Evolutionary conservation across 2,329 filamentous ascomycete species (phyloP).

Genomic region (Verticillium longisporum): DNA sequence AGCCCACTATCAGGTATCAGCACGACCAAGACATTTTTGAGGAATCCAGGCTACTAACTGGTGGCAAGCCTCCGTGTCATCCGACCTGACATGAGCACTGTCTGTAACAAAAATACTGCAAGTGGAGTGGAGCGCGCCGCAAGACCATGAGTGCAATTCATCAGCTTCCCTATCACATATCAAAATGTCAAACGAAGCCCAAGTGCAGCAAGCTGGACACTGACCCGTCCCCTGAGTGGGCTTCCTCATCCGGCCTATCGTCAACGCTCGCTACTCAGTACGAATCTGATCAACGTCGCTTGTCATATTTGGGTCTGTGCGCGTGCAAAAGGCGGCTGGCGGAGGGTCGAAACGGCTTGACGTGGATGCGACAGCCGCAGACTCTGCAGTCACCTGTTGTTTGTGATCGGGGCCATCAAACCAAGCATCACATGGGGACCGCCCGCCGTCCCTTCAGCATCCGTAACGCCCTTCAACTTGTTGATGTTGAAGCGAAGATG

Average conservation of each 20-base stretch:
- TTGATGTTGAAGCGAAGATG: not conserved
- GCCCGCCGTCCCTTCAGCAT: not conserved
- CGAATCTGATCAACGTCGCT: not conserved
- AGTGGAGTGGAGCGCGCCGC: not conserved
- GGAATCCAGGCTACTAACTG: not conserved
- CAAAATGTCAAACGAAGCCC: not conserved
- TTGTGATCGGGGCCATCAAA: not conserved
- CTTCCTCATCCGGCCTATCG: not conserved
- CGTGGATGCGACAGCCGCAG: not conserved
- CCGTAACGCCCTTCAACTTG: not conserved
- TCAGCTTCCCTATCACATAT: not conserved
- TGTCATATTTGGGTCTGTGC: constrained; percentile 7
- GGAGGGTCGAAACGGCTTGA: not conserved
- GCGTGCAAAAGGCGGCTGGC: not conserved
- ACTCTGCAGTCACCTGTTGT: not conserved
- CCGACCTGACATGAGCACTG: not conserved
- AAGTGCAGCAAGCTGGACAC: not conserved
- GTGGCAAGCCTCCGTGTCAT: not conserved
- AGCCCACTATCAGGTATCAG: not conserved
- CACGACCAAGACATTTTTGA: not conserved
- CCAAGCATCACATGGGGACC: not conserved
- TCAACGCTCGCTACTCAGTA: not conserved
- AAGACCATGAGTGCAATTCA: not conserved
- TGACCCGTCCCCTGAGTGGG: not conserved
- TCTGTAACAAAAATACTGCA: not conserved